Evolutionary conservation across 768 basidiomycete genomes (phyloP).

Genomic region (Tricholomella constricta): DNA sequence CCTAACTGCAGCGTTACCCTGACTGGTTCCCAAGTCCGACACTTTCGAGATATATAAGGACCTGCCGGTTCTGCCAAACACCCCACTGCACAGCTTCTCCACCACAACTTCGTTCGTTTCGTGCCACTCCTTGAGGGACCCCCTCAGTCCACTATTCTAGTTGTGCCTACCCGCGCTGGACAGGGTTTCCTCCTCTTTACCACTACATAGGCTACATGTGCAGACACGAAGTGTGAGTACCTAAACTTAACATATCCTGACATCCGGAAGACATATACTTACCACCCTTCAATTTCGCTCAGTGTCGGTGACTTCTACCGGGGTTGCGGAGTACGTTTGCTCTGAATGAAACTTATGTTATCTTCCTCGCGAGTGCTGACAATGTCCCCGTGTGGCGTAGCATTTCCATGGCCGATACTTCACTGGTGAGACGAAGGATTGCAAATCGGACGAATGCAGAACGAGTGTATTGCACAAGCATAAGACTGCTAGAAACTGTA

Average conservation of each 20-base stretch:
- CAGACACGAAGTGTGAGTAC: constrained; percentile 39
- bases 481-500: constrained; percentile 42
- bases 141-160: not conserved
- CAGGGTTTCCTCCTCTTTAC: not conserved
- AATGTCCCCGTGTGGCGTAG: constrained; percentile 26
- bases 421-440: constrained; percentile 46
- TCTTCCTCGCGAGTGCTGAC: constrained; percentile 5
- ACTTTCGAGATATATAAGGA: constrained; percentile 16
- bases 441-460: constrained; percentile 38
- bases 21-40: constrained; percentile 22
- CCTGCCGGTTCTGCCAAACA: not conserved
- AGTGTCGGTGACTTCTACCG: constrained; percentile 53
- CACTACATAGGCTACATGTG: constrained; percentile 28
- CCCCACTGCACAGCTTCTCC: not conserved
- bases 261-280: not conserved
- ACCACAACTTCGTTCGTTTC: not conserved
- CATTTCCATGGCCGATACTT: constrained; percentile 53
- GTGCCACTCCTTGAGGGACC: not conserved
- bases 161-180: not conserved
- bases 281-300: not conserved
- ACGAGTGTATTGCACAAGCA: constrained; percentile 45
- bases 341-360: not conserved
- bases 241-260: not conserved
- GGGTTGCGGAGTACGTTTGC: constrained; percentile 46
- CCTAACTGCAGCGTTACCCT: constrained; percentile 16